Conservation (phyloP, 169 alveolate species). For the Hammondia hammondi region DNA sequence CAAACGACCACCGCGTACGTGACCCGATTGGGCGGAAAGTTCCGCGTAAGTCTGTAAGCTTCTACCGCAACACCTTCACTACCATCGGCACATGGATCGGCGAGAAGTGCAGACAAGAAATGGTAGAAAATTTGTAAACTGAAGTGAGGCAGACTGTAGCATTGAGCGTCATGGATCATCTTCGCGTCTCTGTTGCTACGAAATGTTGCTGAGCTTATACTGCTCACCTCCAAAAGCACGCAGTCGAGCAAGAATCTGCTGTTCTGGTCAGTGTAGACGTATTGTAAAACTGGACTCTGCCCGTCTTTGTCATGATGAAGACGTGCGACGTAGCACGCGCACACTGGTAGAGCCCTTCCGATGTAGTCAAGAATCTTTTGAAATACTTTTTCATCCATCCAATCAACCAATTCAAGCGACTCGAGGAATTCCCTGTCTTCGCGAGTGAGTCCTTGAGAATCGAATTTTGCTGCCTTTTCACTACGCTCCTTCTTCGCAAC, state of each 20-base stretch:
- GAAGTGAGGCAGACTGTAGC: too few relatives aligned
- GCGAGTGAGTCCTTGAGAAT: neutral
- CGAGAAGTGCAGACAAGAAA: too few relatives aligned
- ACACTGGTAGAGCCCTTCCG: neutral
- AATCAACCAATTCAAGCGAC: neutral
- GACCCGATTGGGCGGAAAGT: too few relatives aligned
- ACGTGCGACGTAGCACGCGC: neutral
- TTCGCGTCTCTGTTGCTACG: too few relatives aligned
- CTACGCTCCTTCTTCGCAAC: neutral
- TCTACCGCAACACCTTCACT: too few relatives aligned
- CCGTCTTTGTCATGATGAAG: neutral
- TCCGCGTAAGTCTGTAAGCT: too few relatives aligned
- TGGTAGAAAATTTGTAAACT: too few relatives aligned
- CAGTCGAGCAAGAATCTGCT: constrained; percentile 21
- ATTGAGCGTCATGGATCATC: too few relatives aligned
- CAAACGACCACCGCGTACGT: too few relatives aligned
- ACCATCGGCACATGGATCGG: too few relatives aligned
- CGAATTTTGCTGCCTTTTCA: neutral
- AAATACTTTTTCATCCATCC: constrained; percentile 30
- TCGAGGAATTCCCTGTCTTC: neutral
- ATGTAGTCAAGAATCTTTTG: constrained; percentile 14
- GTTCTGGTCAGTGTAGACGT: neutral
- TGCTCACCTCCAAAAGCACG: neutral
- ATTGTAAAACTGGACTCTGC: neutral
- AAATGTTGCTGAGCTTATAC: too few relatives aligned